These are phyloP conservation scores for Candida chilensis DNA, from an alignment of 805 yeast species.

Conservation along the genomic window DNA sequence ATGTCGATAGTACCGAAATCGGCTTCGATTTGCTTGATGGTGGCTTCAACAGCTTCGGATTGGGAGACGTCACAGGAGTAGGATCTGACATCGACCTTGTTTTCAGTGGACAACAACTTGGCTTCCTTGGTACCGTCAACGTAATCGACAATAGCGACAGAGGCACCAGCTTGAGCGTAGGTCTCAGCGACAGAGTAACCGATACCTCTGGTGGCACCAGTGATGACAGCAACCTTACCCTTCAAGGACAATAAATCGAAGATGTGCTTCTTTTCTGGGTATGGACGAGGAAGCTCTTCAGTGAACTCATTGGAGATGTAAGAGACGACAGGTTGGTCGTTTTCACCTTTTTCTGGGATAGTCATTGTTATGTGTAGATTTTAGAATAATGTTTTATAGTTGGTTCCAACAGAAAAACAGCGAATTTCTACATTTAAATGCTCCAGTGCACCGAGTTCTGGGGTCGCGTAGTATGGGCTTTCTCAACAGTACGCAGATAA, in stretches of 20 bases:
- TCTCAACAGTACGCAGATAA: no score
- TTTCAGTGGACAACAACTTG: slow-evolving; percentile 9
- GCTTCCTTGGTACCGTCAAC: slow-evolving; percentile 22
- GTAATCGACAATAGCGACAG: slow-evolving; percentile 30
- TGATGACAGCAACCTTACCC: slow-evolving; percentile 32
- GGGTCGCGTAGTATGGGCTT: no score
- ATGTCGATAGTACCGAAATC: slow-evolving; percentile 32
- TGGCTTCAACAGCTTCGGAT: slow-evolving; percentile 15
- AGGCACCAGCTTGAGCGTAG: slow-evolving; percentile 32
- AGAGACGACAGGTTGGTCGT: no score
- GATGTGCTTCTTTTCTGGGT: no score
- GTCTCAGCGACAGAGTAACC: slow-evolving; percentile 31
- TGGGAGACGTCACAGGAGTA: slow-evolving; percentile 22
- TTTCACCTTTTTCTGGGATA: no score
- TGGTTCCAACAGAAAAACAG: no score
- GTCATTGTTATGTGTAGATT: no score
- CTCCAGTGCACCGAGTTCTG: no score
- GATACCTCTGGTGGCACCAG: slow-evolving; percentile 31
- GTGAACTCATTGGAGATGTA: no score
- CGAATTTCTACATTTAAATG: no score
- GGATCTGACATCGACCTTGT: slow-evolving; percentile 8
- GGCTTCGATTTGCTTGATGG: slow-evolving; percentile 15
- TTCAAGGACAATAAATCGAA: slow-evolving; percentile 28
- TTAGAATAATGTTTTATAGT: no score
- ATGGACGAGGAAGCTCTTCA: no score